A percentile compares a stretch with the other conserved stretches of the same genome.
These are phyloP conservation scores for Neonectria magnoliae DNA, from an alignment of 2,329 filamentous ascomycete species.

Conservation along the genomic window DNA sequence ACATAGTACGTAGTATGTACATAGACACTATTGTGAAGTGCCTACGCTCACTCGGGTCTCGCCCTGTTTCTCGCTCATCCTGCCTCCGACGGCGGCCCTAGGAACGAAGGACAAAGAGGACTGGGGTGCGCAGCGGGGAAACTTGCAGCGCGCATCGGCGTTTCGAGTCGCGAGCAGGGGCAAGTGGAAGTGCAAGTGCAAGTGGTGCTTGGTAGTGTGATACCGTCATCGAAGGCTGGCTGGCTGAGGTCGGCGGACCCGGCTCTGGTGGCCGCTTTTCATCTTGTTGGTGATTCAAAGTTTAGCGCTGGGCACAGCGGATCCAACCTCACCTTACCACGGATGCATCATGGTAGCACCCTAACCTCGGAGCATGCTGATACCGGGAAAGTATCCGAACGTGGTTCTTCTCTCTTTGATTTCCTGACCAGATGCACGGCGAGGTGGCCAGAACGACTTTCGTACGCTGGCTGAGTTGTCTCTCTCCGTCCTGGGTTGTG, in stretches of 20 bases:
- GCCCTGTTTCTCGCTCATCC: constrained; percentile 2
- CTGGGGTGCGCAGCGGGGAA: constrained; percentile 5
- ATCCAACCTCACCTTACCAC: constrained; percentile 34
- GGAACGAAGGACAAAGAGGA: neutral
- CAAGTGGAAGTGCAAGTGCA: constrained; percentile 28
- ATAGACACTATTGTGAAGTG: neutral
- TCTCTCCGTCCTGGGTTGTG: constrained; percentile 27
- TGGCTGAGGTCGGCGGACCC: constrained; percentile 21
- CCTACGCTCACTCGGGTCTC: neutral
- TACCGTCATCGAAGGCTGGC: constrained; percentile 29
- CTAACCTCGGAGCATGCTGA: constrained; percentile 28
- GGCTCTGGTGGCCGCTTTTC: constrained; percentile 15
- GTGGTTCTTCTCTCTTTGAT: constrained; percentile 17
- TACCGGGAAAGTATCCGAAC: constrained; percentile 32
- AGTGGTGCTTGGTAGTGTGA: constrained; percentile 15
- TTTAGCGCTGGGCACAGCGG: constrained; percentile 35
- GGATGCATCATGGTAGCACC: constrained; percentile 29
- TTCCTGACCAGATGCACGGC: neutral
- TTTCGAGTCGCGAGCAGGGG: constrained; percentile 24
- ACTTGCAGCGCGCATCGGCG: constrained; percentile 22
- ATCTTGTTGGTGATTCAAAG: constrained; percentile 34
- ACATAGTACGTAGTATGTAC: neutral
- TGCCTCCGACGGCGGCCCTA: constrained; percentile 16
- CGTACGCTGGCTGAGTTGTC: constrained; percentile 19
- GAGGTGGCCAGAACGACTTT: neutral